These are phyloP conservation scores for Suillus alpinus DNA, from an alignment of 768 basidiomycete genomes.

Conservation along the genomic window DNA sequence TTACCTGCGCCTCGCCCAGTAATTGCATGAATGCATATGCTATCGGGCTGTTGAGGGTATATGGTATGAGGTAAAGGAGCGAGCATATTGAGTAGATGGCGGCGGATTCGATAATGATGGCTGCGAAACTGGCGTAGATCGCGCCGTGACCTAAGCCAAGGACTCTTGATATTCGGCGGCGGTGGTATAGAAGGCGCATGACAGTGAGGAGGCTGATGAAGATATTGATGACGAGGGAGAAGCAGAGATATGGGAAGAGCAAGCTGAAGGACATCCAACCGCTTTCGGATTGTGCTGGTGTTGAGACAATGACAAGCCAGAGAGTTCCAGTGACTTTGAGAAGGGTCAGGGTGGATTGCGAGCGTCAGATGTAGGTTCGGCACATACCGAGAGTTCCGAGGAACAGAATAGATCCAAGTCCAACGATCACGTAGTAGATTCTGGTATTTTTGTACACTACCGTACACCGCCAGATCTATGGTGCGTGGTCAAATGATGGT, in stretches of 20 bases:
- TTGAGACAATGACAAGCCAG: constrained; percentile 27
- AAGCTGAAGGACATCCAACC: constrained; percentile 32
- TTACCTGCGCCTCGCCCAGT: constrained; percentile 30
- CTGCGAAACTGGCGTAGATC: constrained; percentile 31
- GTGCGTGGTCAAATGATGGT: background rate
- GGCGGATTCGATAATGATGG: constrained; percentile 34
- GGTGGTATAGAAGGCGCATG: constrained; percentile 29
- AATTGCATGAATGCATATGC: constrained; percentile 29
- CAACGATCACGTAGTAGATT: constrained; percentile 15
- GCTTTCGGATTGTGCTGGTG: constrained; percentile 14
- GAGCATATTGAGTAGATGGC: constrained; percentile 32
- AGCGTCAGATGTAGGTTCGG: background rate
- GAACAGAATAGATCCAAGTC: constrained; percentile 19
- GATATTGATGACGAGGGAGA: constrained; percentile 33
- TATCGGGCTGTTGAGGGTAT: constrained; percentile 19
- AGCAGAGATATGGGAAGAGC: constrained; percentile 30
- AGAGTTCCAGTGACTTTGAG: constrained; percentile 26
- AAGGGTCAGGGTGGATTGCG: background rate
- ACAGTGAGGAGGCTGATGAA: constrained; percentile 30
- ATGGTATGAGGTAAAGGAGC: constrained; percentile 31
- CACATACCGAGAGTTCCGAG: constrained; percentile 23
- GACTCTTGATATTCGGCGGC: constrained; percentile 20
- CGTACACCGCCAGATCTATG: constrained; percentile 30
- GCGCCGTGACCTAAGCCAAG: constrained; percentile 26
- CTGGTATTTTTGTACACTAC: constrained; percentile 30